Evolutionary conservation across 2,329 filamentous ascomycete genomes (phyloP), one percentile per base, ranked within the genome.

Genomic region (Sodiomyces alkalinus): DNA sequence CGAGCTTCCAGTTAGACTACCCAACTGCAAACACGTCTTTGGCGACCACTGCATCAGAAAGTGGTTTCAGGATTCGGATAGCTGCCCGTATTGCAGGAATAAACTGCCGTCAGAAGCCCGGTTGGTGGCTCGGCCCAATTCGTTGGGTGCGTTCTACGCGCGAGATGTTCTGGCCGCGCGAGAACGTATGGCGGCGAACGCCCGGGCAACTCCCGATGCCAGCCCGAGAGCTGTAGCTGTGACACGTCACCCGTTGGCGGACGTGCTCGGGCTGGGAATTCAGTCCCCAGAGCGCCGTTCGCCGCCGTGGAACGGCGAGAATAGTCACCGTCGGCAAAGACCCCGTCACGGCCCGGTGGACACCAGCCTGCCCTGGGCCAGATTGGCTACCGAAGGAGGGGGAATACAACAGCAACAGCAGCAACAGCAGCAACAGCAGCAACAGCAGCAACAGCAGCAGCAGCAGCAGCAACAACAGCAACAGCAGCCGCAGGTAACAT

Each of bases 1-100:
- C 25, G 72, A 77, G 42, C 53, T 48, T 3, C 67, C 72, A 1
- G 45, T 75, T 11, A 64, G 66, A 13, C 47, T 76, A 12, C 71
- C 72, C 3, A 64, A 60, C 38, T 77, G 72, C 53, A 69, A 66
- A 38, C 72, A 77, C 39, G 46, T 76, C 6, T 77, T 77, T 44
- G 72, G 72, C 12, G 60, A 74, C 31, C 58, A 64, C 38, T 77
- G 72, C 44, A 70, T 77, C 37, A 71, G 67, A 44, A 74, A 68
- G 38, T 77, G 72, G 72, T 62, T 77, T 22, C 57, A 68, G 29
- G 67, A 74, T 25, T 67, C 67, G 2, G 62, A 72, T 38, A 72
- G 57, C 30, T 77, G 72, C 38, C 72, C 72, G 1, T 75, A 75
- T 40, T 77, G 72, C 45, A 63, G 72, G 16, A 62, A 70, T 36